Evolutionary conservation across 441 rosid genomes (phyloP).

Genomic region (Flueggea neowawraea): DNA sequence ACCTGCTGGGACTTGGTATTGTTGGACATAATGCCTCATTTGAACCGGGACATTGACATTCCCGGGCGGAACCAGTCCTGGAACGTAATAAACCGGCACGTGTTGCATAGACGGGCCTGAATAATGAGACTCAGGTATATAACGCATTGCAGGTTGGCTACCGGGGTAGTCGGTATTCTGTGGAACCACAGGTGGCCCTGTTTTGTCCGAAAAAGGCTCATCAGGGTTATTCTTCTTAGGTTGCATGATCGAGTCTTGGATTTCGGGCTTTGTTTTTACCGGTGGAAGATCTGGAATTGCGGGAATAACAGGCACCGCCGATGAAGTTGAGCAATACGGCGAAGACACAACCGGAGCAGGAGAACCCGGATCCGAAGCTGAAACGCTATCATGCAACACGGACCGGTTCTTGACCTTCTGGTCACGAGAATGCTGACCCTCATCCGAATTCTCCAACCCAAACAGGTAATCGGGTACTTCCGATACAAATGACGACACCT

Average conservation of each 20-base stretch:
- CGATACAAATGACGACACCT: slow-evolving; percentile 80
- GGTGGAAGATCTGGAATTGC: slow-evolving; percentile 72
- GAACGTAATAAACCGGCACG: slow-evolving; percentile 65
- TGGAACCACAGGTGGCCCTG: slow-evolving; percentile 35
- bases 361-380: slow-evolving; percentile 84
- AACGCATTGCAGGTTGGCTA: slow-evolving; percentile 48
- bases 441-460: slow-evolving; percentile 78
- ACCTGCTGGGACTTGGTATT: slow-evolving; percentile 23
- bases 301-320: slow-evolving; percentile 38
- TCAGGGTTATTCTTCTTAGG: slow-evolving; percentile 15
- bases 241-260: slow-evolving; percentile 26
- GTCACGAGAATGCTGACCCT: slow-evolving; percentile 41
- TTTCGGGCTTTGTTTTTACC: slow-evolving; percentile 58
- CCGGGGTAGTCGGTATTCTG: slow-evolving; percentile 35
- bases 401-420: slow-evolving; percentile 38
- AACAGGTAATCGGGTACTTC: slow-evolving; percentile 90
- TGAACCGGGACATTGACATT: slow-evolving; percentile 36
- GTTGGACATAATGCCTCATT: slow-evolving; percentile 16
- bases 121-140: slow-evolving; percentile 45
- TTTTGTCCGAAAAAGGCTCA: slow-evolving; percentile 27
- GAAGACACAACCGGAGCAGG: slow-evolving; percentile 73
- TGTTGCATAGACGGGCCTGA: slow-evolving; percentile 39
- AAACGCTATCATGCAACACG: slow-evolving; percentile 41
- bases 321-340: slow-evolving; percentile 61
- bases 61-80: too few species aligned